Evolutionary conservation across 306 rosid species (phyloP), one percentile per base, ranked within the genome.

Genomic region (Sesbania bispinosa): DNA sequence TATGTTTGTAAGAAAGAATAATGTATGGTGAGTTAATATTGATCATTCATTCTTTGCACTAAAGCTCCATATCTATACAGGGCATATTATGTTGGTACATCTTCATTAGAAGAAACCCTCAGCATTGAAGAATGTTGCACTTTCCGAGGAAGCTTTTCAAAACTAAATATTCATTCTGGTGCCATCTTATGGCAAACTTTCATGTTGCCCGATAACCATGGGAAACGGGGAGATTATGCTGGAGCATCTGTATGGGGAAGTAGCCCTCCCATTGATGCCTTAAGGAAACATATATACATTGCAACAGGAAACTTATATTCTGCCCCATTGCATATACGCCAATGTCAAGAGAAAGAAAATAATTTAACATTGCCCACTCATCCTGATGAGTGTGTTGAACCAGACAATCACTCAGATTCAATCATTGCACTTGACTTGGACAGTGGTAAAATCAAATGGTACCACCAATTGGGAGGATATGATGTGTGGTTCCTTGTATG

Each of bases 221-320:
- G 77, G 10, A 8, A 74, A 1, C 68, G 7, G 9, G 85, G 76
- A 9, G 71, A 64, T 18, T 82, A 89, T 18, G 77, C 92, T 0
- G 88, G 96, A 45, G 91, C 84, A 8, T 81, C 88, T 16, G 41
- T 89, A 0, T 86, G 89, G 89, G 91, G 95, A 53, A 86, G 89
- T 42, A 89, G 88, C 54, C 89, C 95, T 14, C 50, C 91, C n/a
- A 78, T 89, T 15, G 92, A 89, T 24, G 16, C 38, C 4, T 0
- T 8, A 13, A 69, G 91, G 11, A 86, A 80, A 23, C 88, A 21
- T 2, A 70, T 84, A 24, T 86, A 76, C 57, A 58, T 89, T 66
- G 89, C 85, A 68, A 84, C 88, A 0, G 90, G 92, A 2, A 89
- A 86, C 87, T 50, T 81, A 4, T 86, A 89, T 35, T 73, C 85